Conservation (phyloP, 495 filamentous ascomycete genomes). For the Xylaria intraflava region DNA sequence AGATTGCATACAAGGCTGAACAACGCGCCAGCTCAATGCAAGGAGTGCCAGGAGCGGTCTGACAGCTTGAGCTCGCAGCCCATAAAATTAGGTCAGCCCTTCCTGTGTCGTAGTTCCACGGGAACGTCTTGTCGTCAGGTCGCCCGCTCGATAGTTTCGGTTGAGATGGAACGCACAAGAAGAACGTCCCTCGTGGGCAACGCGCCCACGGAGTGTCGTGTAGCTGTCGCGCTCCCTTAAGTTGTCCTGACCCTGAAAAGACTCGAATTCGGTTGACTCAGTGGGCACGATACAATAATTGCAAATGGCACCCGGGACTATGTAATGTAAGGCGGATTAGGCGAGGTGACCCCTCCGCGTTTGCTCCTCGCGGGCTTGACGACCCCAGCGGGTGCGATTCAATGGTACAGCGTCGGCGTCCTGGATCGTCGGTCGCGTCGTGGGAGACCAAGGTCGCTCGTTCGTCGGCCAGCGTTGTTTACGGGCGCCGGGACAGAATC, state of each 20-base stretch:
- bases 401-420: not conserved
- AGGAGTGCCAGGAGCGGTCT: slow-evolving; percentile 20
- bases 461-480: slow-evolving; percentile 3
- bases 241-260: not conserved
- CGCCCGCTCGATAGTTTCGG: not conserved
- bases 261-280: not conserved
- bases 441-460: slow-evolving; percentile 1
- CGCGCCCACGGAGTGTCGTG: not conserved
- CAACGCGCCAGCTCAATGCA: slow-evolving; percentile 5
- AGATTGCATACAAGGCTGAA: slow-evolving; percentile 7
- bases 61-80: slow-evolving; percentile 17
- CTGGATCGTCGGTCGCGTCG: slow-evolving; percentile 6
- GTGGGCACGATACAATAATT: not conserved
- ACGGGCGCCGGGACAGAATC: not conserved
- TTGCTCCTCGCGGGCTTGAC: not conserved
- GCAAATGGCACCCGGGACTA: not conserved
- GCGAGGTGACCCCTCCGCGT: not conserved
- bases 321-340: not conserved
- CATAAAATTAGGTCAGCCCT: slow-evolving; percentile 23
- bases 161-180: not conserved
- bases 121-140: not conserved
- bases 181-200: not conserved
- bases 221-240: not conserved
- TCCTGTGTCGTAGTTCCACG: not conserved
- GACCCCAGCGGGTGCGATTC: not conserved